phyloP scores from a whole-genome alignment of 2,329 filamentous ascomycete species.

The Macroventuria anomochaeta region DNA sequence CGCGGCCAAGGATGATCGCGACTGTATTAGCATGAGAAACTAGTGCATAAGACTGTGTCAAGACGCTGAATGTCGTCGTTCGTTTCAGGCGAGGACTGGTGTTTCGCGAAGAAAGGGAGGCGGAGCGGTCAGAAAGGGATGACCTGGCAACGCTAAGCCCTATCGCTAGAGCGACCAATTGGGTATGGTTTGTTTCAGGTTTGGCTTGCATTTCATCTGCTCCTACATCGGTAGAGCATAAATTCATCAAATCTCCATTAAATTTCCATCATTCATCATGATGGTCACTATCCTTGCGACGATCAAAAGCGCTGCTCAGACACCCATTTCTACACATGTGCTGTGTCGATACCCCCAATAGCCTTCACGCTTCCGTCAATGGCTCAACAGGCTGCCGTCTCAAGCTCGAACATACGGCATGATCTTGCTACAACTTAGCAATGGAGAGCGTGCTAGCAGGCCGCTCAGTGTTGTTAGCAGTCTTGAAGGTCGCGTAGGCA shows the following conservation, averaged over 20 bases:
- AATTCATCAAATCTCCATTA: slow-evolving; percentile 4
- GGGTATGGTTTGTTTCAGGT: slow-evolving; percentile 9
- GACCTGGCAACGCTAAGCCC: slow-evolving; percentile 13
- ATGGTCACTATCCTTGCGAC: slow-evolving; percentile 1
- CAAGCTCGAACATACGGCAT: slow-evolving; percentile 63
- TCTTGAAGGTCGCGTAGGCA: slow-evolving; percentile 24
- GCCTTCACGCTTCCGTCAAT: slow-evolving; percentile 59
- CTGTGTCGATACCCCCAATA: slow-evolving; percentile 13
- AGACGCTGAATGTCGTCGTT: slow-evolving; percentile 4
- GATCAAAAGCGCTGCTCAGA: neutral
- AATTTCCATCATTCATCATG: neutral
- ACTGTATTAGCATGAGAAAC: slow-evolving; percentile 10
- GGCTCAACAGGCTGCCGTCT: slow-evolving; percentile 63
- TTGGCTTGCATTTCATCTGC: slow-evolving; percentile 2
- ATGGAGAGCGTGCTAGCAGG: slow-evolving; percentile 54
- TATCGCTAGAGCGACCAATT: slow-evolving; percentile 12
- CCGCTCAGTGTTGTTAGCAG: slow-evolving; percentile 25
- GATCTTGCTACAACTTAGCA: slow-evolving; percentile 60
- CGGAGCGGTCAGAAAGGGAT: slow-evolving; percentile 8
- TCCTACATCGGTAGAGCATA: slow-evolving; percentile 7
- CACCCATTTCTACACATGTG: slow-evolving; percentile 18
- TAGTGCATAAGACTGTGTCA: slow-evolving; percentile 14
- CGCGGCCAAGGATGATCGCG: slow-evolving; percentile 6
- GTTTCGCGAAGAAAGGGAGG: slow-evolving; percentile 13
- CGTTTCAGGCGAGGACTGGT: slow-evolving; percentile 14